Evolutionary conservation across 208 protist species (phyloP).

Genomic region (Porcisia hertigi): DNA sequence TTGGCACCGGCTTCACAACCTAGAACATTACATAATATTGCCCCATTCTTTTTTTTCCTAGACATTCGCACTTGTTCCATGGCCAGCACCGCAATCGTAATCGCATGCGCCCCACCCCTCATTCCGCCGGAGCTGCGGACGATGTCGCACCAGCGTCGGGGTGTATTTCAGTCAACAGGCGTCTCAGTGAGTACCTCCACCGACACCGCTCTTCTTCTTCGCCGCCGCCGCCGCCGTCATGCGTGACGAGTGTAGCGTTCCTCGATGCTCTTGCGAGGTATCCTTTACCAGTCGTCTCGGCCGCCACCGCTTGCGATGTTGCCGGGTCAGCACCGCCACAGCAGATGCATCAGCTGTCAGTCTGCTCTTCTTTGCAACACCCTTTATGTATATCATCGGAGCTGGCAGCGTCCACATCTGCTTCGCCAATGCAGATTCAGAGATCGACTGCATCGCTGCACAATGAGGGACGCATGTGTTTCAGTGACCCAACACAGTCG

Average conservation of each 20-base stretch:
- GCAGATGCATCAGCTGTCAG: not conserved
- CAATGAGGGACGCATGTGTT: not conserved
- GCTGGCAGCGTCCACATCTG: no score
- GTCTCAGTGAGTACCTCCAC: conserved; percentile 6
- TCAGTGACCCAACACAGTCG: not conserved
- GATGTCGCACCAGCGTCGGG: not conserved
- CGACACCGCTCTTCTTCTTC: not conserved
- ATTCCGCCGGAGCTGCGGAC: not conserved
- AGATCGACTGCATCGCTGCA: not conserved
- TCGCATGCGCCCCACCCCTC: not conserved
- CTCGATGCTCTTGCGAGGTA: conserved; percentile 15
- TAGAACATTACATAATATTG: no score
- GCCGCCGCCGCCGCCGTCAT: not conserved
- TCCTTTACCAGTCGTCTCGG: conserved; percentile 22
- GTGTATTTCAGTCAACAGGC: not conserved
- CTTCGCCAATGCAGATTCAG: not conserved
- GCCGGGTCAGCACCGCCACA: not conserved
- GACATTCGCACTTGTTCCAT: not conserved
- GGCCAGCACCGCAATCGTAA: not conserved
- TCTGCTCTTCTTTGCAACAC: not conserved
- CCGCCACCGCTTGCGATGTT: conserved; percentile 16
- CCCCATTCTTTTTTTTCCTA: no score
- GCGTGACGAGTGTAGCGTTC: not conserved
- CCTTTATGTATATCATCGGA: not conserved
- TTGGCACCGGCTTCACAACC: no score